These are phyloP conservation scores for Oryza longistaminata DNA, from an alignment of 176 grass and related monocot species.

Conservation along the genomic window DNA sequence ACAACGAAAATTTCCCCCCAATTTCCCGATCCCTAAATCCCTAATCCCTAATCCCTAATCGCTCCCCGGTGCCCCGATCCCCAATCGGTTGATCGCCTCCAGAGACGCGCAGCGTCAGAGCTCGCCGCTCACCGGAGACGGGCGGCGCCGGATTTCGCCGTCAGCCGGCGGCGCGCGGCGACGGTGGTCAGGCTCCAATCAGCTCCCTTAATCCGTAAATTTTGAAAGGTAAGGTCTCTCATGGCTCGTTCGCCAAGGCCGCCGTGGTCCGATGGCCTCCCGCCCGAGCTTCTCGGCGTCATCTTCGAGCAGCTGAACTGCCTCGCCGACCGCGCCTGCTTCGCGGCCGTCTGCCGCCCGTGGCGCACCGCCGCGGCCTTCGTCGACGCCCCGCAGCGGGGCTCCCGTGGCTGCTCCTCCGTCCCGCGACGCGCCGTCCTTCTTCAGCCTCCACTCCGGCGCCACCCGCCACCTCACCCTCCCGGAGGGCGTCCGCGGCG, in stretches of 20 bases:
- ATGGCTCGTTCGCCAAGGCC: background rate
- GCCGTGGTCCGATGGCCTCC: background rate
- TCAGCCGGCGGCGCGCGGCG: background rate
- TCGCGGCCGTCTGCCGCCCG: background rate
- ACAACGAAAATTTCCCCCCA: background rate
- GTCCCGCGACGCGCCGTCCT: background rate
- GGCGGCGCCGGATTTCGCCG: too few species aligned
- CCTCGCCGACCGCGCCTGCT: slow-evolving; percentile 23
- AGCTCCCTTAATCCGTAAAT: background rate
- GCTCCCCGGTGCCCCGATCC: too few species aligned
- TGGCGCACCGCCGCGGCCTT: background rate
- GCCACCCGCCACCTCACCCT: background rate
- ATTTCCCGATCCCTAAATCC: background rate
- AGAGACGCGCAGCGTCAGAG: too few species aligned
- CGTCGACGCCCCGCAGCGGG: background rate
- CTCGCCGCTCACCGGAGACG: background rate
- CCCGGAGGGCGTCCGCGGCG: background rate
- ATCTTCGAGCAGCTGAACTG: slow-evolving; percentile 7
- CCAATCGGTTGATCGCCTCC: too few species aligned
- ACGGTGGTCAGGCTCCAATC: too few species aligned
- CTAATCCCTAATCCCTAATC: background rate
- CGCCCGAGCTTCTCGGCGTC: slow-evolving; percentile 2
- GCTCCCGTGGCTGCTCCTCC: slow-evolving; percentile 30
- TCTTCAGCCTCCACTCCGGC: slow-evolving; percentile 13
- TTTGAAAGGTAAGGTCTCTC: background rate